Base-by-base conservation (phyloP, 2,329 filamentous ascomycete species). In the Blastomyces parvus region DNA sequence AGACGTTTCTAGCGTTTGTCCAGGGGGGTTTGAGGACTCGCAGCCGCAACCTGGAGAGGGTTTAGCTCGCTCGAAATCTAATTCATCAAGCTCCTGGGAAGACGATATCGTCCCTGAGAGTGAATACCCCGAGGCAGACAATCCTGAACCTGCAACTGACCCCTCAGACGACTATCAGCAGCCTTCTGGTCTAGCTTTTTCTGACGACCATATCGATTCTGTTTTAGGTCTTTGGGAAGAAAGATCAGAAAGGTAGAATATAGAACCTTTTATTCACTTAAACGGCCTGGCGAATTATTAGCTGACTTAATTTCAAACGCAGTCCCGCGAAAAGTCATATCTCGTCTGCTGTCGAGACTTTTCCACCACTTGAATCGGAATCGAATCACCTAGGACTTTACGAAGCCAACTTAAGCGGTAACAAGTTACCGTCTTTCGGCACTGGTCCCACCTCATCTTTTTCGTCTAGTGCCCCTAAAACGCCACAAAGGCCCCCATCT, bases 21-120 rank as follows among this genome's bases (percentile, higher is more conserved):
- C 2, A 27, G 38, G 33, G 19, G 40, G 17, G 4, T n/a, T 57
- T 17, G 33, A 38, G 17, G 13, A 19, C 19, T 9, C 33, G 5
- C 53, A 40, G 33, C 53, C 22, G 22, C 33, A 57, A 14, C 9
- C 5, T 57, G 33, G 19, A 38, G 33, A 40, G 53, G n/a, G 22
- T 57, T 40, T 40, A 17, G 19, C 53, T 40, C 53, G n/a, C 25
- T 57, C 53, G 19, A 57, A 8, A 40, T 57, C 53, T 36, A 2
- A n/a, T n/a, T 57, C 53, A 13, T 57, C 53, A 22, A 17, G 33
- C 33, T 38, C 53, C n/a, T 57, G 53, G 53, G 53, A 57, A 57
- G 53, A 57, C 33, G 53, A 36, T 40, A 22, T n/a, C 4, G 53
- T 57, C 19, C 22, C 13, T 9, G 53, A 57, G 3, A 2, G 30